phyloP scores from a whole-genome alignment of 2,329 filamentous ascomycete genomes.

The Ophiostoma ips region DNA sequence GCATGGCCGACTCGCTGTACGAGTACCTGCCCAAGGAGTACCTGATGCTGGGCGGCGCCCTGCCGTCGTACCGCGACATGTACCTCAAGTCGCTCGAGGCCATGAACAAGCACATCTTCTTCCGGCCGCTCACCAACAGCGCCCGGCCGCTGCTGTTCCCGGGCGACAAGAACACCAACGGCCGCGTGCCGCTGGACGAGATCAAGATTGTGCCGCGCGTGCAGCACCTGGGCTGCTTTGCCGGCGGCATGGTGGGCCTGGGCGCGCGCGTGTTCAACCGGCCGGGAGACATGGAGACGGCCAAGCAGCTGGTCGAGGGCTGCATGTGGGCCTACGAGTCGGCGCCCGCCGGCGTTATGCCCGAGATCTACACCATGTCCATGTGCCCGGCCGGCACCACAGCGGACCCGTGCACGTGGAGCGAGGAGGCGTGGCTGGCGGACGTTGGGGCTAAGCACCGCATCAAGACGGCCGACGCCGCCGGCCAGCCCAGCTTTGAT shows the following conservation, averaged over 20 bases:
- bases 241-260: conserved; percentile 52
- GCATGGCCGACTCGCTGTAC: conserved; percentile 43
- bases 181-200: conserved; percentile 13
- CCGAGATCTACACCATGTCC: conserved; percentile 29
- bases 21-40: conserved; percentile 54
- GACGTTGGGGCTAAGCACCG: conserved; percentile 8
- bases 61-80: conserved; percentile 24
- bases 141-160: conserved; percentile 30
- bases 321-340: conserved; percentile 50
- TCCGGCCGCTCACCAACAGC: conserved; percentile 23
- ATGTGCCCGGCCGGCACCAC: conserved; percentile 41
- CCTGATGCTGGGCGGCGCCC: conserved; percentile 47
- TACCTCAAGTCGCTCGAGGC: conserved; percentile 18
- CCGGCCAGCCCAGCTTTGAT: conserved; percentile 13
- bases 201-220: conserved; percentile 22
- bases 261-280: conserved; percentile 44
- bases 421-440: conserved; percentile 15
- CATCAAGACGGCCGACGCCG: neutral
- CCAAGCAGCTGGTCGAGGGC: conserved; percentile 44
- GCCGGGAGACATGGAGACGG: conserved; percentile 41
- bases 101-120: conserved; percentile 30
- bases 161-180: conserved; percentile 26
- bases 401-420: conserved; percentile 15
- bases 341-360: conserved; percentile 44
- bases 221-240: conserved; percentile 49